Percentiles rank a stretch among this genome's conserved stretches.
Conservation (phyloP, 116 monocot genomes). For the Cymodocea nodosa region DNA sequence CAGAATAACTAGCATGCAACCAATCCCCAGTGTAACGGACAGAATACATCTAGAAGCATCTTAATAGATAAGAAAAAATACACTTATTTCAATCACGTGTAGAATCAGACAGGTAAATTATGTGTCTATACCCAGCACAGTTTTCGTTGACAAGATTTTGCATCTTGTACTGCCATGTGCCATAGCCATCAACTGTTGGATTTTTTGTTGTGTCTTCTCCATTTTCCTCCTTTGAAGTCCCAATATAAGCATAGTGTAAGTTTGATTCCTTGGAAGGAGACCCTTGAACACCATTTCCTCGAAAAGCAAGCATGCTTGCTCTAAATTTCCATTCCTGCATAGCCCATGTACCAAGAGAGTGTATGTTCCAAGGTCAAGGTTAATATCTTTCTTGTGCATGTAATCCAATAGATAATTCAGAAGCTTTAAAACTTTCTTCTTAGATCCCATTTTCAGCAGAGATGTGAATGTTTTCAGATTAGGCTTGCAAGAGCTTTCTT, state of each 20-base stretch:
- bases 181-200: slow-evolving; percentile 33
- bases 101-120: neutral
- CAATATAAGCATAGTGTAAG: slow-evolving; percentile 30
- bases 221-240: slow-evolving; percentile 47
- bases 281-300: slow-evolving; percentile 80
- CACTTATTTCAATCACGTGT: no score
- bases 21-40: no score
- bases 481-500: slow-evolving; percentile 44
- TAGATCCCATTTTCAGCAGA: slow-evolving; percentile 58
- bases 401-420: slow-evolving; percentile 49
- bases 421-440: slow-evolving; percentile 35
- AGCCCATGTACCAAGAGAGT: slow-evolving; percentile 52
- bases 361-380: slow-evolving; percentile 64
- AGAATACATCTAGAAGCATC: no score
- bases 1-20: no score
- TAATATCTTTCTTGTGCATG: slow-evolving; percentile 59
- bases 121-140: neutral
- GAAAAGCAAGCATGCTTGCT: slow-evolving; percentile 48
- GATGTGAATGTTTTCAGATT: slow-evolving; percentile 49
- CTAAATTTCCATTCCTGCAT: slow-evolving; percentile 40
- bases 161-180: slow-evolving; percentile 11
- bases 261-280: slow-evolving; percentile 30
- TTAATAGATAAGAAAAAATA: no score
- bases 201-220: slow-evolving; percentile 29
- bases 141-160: neutral